Evolutionary conservation across 75 land plant genomes (phyloP), one percentile per base, ranked within the genome.

Genomic region (Selaginella tamariscina): DNA sequence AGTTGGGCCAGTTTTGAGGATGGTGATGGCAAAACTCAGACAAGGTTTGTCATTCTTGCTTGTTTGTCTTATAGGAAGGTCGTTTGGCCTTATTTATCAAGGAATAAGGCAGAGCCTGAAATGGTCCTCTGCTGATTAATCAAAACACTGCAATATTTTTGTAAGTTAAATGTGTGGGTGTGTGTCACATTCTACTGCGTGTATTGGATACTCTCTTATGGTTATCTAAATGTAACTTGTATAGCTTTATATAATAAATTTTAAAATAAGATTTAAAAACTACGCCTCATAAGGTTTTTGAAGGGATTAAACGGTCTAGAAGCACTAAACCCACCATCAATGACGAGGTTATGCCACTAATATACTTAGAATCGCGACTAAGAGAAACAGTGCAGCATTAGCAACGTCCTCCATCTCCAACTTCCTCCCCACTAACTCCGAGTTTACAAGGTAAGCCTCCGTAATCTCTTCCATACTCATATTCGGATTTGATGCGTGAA

Each of bases 31-130:
- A 23, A 89, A 83, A 71, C 32, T 83, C 54, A 86, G 90, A 26
- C 68, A 71, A 65, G 98, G 84, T 24, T 72, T 93, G 22, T 84
- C 98, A 2, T 93, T 88, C 77, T 84, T 93, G 64, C 82, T 93
- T 0, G 82, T 83, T 29, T 68, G 82, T 71, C 78, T 93, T 32
- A 93, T 93, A 75, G 98, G 98, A 5, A 75, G 98, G 64, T 86
- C 95, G 18, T 73, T 93, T 44, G 98, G 98, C 21, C 88, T 93
- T 55, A 86, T 93, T 27, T 93, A 81, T 65, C 71, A 77, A 30
- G 98, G 98, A 39, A 93, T 93, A 32, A 81, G 90, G 69, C 90
- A 92, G 65, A 84, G 96, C 56, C 54, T 92, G 26, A 68, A 86
- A 21, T 89, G 97, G 95, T 82, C 82, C 32, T 86, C 75, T 8